Base-by-base conservation (phyloP, 2,329 filamentous ascomycete genomes). In the Pyrenochaeta sp. region DNA sequence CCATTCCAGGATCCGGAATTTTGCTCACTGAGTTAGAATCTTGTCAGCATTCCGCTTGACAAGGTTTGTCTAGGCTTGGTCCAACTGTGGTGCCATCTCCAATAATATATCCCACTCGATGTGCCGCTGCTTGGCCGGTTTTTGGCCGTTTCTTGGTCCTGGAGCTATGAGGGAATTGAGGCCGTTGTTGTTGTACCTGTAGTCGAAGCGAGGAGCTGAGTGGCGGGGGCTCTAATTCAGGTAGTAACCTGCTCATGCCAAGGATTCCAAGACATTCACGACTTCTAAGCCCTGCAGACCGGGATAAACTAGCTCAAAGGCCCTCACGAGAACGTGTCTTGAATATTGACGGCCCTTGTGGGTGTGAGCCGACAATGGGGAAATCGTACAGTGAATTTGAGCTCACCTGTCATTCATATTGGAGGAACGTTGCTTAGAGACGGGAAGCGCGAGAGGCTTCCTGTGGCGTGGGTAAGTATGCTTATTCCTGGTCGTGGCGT, bases 251-350 rank as follows among this genome's bases (percentile, higher is more conserved):
- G 45, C 45, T 47, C 45, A 47, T 30, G 45, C 45, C 45, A 47
- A 47, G 45, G 24, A n/a, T 3, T 8, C 40, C 40, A 44, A 27
- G 40, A 27, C 40, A 43, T 42, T 6, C 49, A 51, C 42, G 49
- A 15, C 36, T 40, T 50, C 36, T 32, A 40, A 27, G 36, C 32
- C 49, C 36, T 43, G 22, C 36, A 43, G 25, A 25, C 25, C n/a
- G 10, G 25, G 36, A n/a, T 13, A 43, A 51, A 51, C 25, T 44
- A 51, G 49, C 49, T 51, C 49, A 51, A 51, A 51, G 49, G 36
- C 49, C 8, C 49, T 51, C 49, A 51, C 37, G 8, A 42, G 9
- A 5, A 51, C 19, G 9, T 12, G 15, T 42, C 36, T 6, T 42
- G n/a, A 28, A 30, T 7, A 39, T 51, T 19, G 8, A 25, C 24